These are phyloP conservation scores for Cephaloascus albidus DNA, from an alignment of 805 yeast species.

Conservation along the genomic window DNA sequence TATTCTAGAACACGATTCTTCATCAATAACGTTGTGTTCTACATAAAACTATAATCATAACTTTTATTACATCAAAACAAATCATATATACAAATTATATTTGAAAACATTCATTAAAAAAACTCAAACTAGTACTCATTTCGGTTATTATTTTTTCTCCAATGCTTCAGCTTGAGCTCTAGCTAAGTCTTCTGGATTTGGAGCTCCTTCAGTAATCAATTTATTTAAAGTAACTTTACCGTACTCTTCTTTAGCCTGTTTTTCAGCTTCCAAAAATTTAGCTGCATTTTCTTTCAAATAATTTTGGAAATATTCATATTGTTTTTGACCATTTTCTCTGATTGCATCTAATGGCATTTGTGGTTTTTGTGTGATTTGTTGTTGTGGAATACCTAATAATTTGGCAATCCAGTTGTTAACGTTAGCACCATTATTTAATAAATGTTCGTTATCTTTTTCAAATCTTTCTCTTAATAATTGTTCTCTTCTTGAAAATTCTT, in stretches of 20 bases:
- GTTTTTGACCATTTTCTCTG: conserved; percentile 88
- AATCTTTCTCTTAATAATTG: conserved; percentile 63
- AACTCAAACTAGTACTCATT: no score
- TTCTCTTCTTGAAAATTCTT: conserved; percentile 78
- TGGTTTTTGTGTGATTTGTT: conserved; percentile 30
- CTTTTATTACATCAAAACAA: no score
- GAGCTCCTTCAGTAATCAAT: conserved; percentile 74
- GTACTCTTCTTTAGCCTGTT: conserved; percentile 71
- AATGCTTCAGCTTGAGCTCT: not conserved
- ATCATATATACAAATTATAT: no score
- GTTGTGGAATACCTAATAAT: conserved; percentile 52
- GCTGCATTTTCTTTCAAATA: conserved; percentile 48
- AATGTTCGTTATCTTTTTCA: conserved; percentile 39
- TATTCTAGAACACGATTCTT: no score
- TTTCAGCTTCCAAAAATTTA: conserved; percentile 78
- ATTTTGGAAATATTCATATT: conserved; percentile 70
- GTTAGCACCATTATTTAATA: conserved; percentile 21
- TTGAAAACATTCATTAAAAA: no score
- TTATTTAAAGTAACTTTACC: conserved; percentile 80
- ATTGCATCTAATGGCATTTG: conserved; percentile 82
- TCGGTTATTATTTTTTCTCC: not conserved
- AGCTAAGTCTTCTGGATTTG: conserved; percentile 55
- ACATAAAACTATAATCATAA: no score
- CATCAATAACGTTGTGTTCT: no score
- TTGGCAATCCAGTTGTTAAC: conserved; percentile 46